phyloP scores from a whole-genome alignment of 176 grass and related monocot species.

The Alopecurus myosuroides region DNA sequence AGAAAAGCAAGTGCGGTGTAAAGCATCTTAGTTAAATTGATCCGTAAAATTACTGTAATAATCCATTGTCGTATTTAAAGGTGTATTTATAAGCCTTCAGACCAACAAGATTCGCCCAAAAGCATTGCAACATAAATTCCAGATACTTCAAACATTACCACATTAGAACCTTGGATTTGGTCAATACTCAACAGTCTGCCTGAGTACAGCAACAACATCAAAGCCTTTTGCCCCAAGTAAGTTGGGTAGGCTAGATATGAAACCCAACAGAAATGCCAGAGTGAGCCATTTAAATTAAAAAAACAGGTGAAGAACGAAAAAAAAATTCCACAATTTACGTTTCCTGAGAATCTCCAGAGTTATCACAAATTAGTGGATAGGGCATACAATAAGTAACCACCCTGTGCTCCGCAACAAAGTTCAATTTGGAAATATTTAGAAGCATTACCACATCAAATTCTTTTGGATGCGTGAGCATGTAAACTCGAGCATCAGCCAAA shows the following conservation, averaged over 20 bases:
- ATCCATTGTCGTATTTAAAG: slow-evolving; percentile 15
- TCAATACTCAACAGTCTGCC: not conserved
- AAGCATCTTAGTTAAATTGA: not conserved
- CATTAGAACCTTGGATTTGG: not conserved
- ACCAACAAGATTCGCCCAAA: too few relatives aligned
- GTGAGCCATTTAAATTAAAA: too few relatives aligned
- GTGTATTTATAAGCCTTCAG: too few relatives aligned
- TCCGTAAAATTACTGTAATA: not conserved
- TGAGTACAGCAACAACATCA: too few relatives aligned
- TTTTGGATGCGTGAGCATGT: slow-evolving; percentile 93
- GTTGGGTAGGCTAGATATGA: too few relatives aligned
- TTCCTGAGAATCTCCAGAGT: not conserved
- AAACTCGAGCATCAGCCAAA: slow-evolving; percentile 85
- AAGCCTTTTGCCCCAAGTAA: too few relatives aligned
- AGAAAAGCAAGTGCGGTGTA: not conserved
- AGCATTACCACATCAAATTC: slow-evolving; percentile 84
- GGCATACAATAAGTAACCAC: not conserved
- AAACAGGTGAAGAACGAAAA: too few relatives aligned
- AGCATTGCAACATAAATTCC: too few relatives aligned
- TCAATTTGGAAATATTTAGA: slow-evolving; percentile 20
- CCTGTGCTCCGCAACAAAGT: not conserved
- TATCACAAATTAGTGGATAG: not conserved
- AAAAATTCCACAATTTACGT: not conserved
- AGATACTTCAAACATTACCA: not conserved
- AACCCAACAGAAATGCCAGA: too few relatives aligned